Conservation (phyloP, 257 asterid genomes). For the Ligustrum vulgare region DNA sequence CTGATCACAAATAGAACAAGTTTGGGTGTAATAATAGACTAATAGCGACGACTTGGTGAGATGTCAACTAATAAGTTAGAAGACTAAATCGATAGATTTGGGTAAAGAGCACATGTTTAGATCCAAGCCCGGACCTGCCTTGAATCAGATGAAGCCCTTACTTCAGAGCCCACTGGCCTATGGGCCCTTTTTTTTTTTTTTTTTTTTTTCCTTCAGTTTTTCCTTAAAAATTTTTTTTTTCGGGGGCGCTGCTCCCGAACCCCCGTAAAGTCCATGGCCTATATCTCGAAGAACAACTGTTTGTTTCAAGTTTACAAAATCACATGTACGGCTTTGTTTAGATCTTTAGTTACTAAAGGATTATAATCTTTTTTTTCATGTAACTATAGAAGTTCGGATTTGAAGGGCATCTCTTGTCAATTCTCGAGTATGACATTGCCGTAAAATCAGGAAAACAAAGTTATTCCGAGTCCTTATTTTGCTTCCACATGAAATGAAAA, state of each 20-base stretch:
- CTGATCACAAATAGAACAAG: not conserved
- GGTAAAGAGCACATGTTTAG: slow-evolving; percentile 23
- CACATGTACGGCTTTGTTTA: too few species aligned
- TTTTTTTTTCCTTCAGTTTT: too few species aligned
- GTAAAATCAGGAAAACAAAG: not conserved
- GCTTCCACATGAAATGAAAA: not conserved
- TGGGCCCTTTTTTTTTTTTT: too few species aligned
- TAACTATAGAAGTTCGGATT: not conserved
- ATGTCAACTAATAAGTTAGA: not conserved
- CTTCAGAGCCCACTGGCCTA: too few species aligned
- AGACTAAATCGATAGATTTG: not conserved
- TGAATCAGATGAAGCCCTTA: too few species aligned
- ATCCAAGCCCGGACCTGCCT: too few species aligned
- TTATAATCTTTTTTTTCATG: not conserved
- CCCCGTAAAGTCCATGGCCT: too few species aligned
- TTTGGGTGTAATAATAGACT: not conserved
- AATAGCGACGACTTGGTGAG: not conserved
- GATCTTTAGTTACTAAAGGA: not conserved
- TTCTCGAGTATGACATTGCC: not conserved
- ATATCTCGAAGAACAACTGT: too few species aligned
- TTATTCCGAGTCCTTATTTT: too few species aligned
- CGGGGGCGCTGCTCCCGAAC: too few species aligned
- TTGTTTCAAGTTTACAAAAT: too few species aligned
- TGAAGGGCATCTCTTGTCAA: not conserved
- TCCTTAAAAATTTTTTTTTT: too few species aligned